Evolutionary conservation across 768 basidiomycete species (phyloP).

Genomic region (Hericium erinaceus): DNA sequence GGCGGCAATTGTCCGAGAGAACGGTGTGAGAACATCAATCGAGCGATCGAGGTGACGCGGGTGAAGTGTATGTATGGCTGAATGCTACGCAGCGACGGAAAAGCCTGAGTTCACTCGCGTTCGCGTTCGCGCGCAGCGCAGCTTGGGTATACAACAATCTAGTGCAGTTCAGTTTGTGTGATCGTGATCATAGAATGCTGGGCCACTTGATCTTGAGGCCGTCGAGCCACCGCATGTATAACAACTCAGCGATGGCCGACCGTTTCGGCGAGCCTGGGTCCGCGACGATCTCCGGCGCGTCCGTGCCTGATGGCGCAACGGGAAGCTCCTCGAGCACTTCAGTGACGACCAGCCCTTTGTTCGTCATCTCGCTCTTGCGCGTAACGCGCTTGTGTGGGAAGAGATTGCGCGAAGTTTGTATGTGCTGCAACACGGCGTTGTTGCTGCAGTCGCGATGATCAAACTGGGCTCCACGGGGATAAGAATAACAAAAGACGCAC

Average conservation of each 20-base stretch:
- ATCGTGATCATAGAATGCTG: constrained; percentile 35
- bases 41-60: too few relatives aligned
- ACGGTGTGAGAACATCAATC: too few relatives aligned
- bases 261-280: constrained; percentile 35
- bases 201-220: constrained; percentile 89
- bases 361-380: constrained; percentile 79
- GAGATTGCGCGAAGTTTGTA: constrained; percentile 71
- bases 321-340: constrained; percentile 60
- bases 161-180: not conserved
- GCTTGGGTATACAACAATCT: too few relatives aligned
- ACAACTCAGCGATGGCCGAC: constrained; percentile 88
- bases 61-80: too few relatives aligned
- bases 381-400: constrained; percentile 75
- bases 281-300: constrained; percentile 22
- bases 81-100: too few relatives aligned
- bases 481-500: constrained; percentile 36
- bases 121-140: too few relatives aligned
- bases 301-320: constrained; percentile 24
- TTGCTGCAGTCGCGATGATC: constrained; percentile 41
- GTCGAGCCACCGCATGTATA: constrained; percentile 97
- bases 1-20: too few relatives aligned
- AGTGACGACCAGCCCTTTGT: constrained; percentile 73
- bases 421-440: constrained; percentile 66
- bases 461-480: constrained; percentile 2
- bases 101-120: too few relatives aligned